Percentiles rank a stretch among this genome's conserved stretches.
Conservation (phyloP, 352 stramenopile species). For the Phytophthora colocasiae region DNA sequence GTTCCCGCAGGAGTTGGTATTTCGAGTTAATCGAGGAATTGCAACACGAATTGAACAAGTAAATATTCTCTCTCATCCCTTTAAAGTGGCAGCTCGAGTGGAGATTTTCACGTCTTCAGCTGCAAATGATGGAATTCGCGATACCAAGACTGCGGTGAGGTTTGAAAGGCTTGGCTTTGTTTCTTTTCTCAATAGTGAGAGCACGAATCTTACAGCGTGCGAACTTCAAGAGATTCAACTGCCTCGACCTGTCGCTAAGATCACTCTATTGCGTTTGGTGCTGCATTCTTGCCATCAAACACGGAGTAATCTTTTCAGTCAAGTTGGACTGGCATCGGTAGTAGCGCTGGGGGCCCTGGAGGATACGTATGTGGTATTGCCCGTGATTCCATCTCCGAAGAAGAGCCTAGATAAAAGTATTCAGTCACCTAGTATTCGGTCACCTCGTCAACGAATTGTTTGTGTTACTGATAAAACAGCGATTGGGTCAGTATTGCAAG, state of each 20-base stretch:
- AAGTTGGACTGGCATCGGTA: constrained; percentile 52
- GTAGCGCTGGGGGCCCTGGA: constrained; percentile 19
- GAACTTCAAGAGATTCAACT: constrained; percentile 63
- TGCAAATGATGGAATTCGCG: neutral
- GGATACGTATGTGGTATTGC: constrained; percentile 4
- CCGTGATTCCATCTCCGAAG: constrained; percentile 18
- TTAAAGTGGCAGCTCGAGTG: constrained; percentile 54
- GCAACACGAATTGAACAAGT: constrained; percentile 27
- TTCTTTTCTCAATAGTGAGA: constrained; percentile 34
- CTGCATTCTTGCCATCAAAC: constrained; percentile 56
- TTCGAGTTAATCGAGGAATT: constrained; percentile 45
- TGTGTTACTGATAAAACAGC: neutral
- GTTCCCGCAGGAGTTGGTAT: constrained; percentile 66
- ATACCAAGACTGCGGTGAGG: constrained; percentile 14
- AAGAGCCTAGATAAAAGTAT: neutral
- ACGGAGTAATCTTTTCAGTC: constrained; percentile 56
- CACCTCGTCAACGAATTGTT: neutral
- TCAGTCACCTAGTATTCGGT: neutral
- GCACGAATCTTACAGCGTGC: constrained; percentile 33
- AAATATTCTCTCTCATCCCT: constrained; percentile 45
- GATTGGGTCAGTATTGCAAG: neutral
- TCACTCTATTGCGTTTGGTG: constrained; percentile 51
- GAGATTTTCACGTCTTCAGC: constrained; percentile 49
- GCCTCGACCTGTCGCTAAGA: constrained; percentile 8
- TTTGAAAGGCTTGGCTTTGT: constrained; percentile 61